These are phyloP conservation scores for Penicillium lividum DNA, from an alignment of 495 filamentous ascomycete species.

Conservation along the genomic window DNA sequence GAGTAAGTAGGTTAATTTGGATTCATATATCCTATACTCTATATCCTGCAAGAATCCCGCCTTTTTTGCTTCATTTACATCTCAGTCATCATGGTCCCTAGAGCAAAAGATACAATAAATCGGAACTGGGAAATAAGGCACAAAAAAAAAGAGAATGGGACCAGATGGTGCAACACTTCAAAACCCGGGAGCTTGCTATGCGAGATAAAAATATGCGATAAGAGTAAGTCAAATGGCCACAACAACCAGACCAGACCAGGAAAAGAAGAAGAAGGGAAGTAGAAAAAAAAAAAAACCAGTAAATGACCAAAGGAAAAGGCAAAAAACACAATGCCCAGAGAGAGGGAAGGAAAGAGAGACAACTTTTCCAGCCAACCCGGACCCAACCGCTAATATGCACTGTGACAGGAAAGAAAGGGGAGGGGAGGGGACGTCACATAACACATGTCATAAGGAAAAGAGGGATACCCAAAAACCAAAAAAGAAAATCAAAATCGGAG, in stretches of 20 bases:
- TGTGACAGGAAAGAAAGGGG: conserved; percentile 35
- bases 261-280: conserved; percentile 16
- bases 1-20: not conserved
- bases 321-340: conserved; percentile 34
- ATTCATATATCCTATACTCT: conserved; percentile 2
- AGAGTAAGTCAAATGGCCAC: conserved; percentile 15
- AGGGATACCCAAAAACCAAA: conserved; percentile 6
- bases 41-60: not conserved
- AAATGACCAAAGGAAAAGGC: conserved; percentile 23
- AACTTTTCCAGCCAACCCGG: conserved; percentile 46
- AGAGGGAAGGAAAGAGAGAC: conserved; percentile 34
- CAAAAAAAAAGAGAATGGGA: conserved; percentile 14
- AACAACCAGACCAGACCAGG: conserved; percentile 13
- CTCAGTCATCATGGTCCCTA: not conserved
- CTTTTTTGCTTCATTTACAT: conserved; percentile 7
- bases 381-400: conserved; percentile 52
- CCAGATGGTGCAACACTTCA: conserved; percentile 22
- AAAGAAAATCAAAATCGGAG: conserved; percentile 37
- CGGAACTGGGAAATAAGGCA: not conserved
- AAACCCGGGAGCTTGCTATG: conserved; percentile 33
- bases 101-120: conserved; percentile 4
- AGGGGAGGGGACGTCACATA: conserved; percentile 38
- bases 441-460: conserved; percentile 49
- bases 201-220: conserved; percentile 28
- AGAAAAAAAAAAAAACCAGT: conserved; percentile 20